Conservation (phyloP, 768 basidiomycete species). For the Rhodotorula toruloides region DNA sequence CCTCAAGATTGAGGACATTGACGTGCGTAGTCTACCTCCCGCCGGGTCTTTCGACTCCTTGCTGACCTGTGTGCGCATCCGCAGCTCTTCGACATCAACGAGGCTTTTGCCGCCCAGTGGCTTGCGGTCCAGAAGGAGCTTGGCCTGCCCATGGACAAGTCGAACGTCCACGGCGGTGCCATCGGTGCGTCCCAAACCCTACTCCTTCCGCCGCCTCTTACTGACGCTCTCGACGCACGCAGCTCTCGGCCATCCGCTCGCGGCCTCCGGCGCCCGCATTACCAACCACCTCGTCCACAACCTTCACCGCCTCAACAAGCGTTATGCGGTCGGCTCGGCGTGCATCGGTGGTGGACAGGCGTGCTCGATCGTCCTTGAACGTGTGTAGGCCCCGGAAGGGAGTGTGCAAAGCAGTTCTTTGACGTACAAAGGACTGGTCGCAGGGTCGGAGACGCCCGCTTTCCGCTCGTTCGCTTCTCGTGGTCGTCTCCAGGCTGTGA, state of each 20-base stretch:
- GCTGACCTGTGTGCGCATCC: neutral
- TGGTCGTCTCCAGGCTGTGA: too few species aligned
- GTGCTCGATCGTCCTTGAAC: neutral
- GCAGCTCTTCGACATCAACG: constrained; percentile 36
- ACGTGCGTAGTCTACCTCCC: constrained; percentile 34
- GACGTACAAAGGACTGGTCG: too few species aligned
- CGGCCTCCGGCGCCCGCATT: constrained; percentile 44
- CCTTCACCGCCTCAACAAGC: constrained; percentile 46
- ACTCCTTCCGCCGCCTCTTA: neutral
- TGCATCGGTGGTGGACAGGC: constrained; percentile 50
- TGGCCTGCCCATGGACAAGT: constrained; percentile 44
- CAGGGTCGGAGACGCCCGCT: too few species aligned
- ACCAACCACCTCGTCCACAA: constrained; percentile 48
- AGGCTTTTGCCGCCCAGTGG: constrained; percentile 51
- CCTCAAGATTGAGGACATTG: constrained; percentile 47
- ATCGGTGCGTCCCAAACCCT: constrained; percentile 43
- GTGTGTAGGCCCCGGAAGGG: neutral
- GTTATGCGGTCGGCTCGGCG: constrained; percentile 49
- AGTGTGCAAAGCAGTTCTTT: too few species aligned
- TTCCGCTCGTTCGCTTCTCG: too few species aligned
- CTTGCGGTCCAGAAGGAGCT: constrained; percentile 48
- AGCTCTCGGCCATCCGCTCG: constrained; percentile 42
- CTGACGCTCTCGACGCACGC: neutral
- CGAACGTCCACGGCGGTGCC: constrained; percentile 47
- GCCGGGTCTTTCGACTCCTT: neutral